Percentiles rank a stretch among this genome's conserved stretches.
Conservation (phyloP, 108 stramenopile genomes). For the Asterionellopsis glacialis region DNA sequence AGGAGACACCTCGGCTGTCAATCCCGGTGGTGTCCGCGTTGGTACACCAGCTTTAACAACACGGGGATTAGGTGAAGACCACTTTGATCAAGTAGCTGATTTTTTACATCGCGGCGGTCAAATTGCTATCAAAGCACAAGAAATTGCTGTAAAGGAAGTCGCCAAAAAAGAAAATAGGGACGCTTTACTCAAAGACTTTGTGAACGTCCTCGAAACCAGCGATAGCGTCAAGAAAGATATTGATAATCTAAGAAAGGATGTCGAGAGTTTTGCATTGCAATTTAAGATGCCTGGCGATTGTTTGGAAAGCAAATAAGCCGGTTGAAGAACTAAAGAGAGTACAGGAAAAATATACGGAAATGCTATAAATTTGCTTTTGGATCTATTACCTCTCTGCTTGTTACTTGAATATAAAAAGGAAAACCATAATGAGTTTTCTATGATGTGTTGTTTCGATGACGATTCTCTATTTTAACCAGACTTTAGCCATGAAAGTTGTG, state of each 20-base stretch:
- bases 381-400: no score
- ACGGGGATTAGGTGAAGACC: conserved; percentile 80
- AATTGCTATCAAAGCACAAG: conserved; percentile 75
- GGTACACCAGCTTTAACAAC: conserved; percentile 93
- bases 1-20: conserved; percentile 95
- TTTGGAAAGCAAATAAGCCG: no score
- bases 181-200: conserved; percentile 71
- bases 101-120: conserved; percentile 89
- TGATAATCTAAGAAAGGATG: conserved; percentile 46
- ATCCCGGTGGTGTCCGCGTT: conserved; percentile 98
- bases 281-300: conserved; percentile 71
- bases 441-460: no score
- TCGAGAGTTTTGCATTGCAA: conserved; percentile 65
- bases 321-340: no score
- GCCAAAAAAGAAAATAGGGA: conserved; percentile 24
- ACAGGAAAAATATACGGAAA: no score
- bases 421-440: no score
- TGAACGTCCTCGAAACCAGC: conserved; percentile 34
- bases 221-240: conserved; percentile 38
- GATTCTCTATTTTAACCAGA: no score
- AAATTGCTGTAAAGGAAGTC: conserved; percentile 55
- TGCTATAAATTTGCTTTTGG: no score
- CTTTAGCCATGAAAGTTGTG: no score
- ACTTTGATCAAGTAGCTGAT: conserved; percentile 95
- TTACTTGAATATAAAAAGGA: no score